A percentile compares a stretch with the other conserved stretches of the same genome.
phyloP scores from a whole-genome alignment of 2,329 filamentous ascomycete genomes.

The Aspergillus felis region DNA sequence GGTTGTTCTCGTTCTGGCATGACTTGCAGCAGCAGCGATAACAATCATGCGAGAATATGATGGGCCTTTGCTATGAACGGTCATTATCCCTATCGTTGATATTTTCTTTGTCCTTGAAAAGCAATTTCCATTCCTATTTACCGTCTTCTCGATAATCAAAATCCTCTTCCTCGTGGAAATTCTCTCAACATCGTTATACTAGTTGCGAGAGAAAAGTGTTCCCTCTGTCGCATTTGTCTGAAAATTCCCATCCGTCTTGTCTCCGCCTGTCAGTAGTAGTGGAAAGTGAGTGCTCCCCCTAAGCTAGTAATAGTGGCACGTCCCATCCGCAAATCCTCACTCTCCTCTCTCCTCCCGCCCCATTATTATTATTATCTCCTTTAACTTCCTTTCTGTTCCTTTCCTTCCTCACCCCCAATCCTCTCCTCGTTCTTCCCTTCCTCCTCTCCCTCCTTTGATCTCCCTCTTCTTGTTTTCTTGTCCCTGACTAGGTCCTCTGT shows the following conservation, averaged over 20 bases:
- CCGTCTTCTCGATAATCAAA: not conserved
- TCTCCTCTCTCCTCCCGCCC: slow-evolving; percentile 21
- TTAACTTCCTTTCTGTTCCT: slow-evolving; percentile 32
- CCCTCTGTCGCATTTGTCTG: not conserved
- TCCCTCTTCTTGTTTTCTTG: slow-evolving; percentile 16
- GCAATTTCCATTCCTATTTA: not conserved
- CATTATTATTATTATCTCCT: slow-evolving; percentile 19
- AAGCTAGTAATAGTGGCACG: not conserved
- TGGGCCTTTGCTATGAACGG: not conserved
- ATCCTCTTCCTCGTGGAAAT: not conserved
- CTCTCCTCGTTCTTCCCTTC: slow-evolving; percentile 25
- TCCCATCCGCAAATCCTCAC: slow-evolving; percentile 27
- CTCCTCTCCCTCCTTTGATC: slow-evolving; percentile 15
- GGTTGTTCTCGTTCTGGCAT: not conserved
- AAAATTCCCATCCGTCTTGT: not conserved
- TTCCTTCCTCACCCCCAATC: slow-evolving; percentile 26
- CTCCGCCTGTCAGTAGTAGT: not conserved
- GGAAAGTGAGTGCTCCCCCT: not conserved
- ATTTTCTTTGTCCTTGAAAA: not conserved
- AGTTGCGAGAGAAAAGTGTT: not conserved
- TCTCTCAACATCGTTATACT: not conserved
- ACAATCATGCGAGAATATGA: not conserved
- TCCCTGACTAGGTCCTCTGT: slow-evolving; percentile 12
- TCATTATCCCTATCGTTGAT: not conserved
- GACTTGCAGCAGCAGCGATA: not conserved